phyloP scores from a whole-genome alignment of 2,329 filamentous ascomycete species.

The Nannizzia gypsea region DNA sequence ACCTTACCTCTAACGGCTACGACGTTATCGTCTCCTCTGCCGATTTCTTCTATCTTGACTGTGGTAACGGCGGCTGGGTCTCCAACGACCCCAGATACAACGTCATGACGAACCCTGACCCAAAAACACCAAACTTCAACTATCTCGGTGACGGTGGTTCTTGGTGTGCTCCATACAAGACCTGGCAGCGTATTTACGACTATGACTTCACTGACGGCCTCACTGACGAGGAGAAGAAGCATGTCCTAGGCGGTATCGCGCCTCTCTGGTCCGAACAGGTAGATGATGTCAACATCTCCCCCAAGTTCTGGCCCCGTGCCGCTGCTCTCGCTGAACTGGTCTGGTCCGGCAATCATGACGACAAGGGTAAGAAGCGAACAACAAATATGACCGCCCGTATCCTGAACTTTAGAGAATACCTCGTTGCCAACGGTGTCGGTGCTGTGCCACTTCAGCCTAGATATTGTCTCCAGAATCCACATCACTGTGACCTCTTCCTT shows the following conservation, averaged over 20 bases:
- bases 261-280: constrained; percentile 46
- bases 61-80: constrained; percentile 43
- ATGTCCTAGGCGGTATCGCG: constrained; percentile 42
- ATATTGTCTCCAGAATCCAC: constrained; percentile 47
- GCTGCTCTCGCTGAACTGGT: constrained; percentile 45
- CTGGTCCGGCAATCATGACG: constrained; percentile 45
- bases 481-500: constrained; percentile 45
- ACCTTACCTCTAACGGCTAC: constrained; percentile 40
- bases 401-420: constrained; percentile 49
- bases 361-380: constrained; percentile 40
- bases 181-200: constrained; percentile 50
- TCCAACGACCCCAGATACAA: constrained; percentile 48
- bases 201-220: constrained; percentile 45
- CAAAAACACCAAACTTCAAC: constrained; percentile 40
- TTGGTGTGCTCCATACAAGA: constrained; percentile 50
- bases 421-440: constrained; percentile 43
- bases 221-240: constrained; percentile 36
- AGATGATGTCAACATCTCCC: constrained; percentile 41
- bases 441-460: constrained; percentile 44
- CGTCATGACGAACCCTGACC: constrained; percentile 41
- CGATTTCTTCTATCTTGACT: constrained; percentile 48
- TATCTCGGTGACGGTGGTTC: constrained; percentile 43
- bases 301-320: constrained; percentile 46
- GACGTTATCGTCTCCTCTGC: constrained; percentile 46
- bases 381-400: constrained; percentile 45